These are phyloP conservation scores for Diplocarpon mali DNA, from an alignment of 2,329 filamentous ascomycete species.

Conservation along the genomic window DNA sequence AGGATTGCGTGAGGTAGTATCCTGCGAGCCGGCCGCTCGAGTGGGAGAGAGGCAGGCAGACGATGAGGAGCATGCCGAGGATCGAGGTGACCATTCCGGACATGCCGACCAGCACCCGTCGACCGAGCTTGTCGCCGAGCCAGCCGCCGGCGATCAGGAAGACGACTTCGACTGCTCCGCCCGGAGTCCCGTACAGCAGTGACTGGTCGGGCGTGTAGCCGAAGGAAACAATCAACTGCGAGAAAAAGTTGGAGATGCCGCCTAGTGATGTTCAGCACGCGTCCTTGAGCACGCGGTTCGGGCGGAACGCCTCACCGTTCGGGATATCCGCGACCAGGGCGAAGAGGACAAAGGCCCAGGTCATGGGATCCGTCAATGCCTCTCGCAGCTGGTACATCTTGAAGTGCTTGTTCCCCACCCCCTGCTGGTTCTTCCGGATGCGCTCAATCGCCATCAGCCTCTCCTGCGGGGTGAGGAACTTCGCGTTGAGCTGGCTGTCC, in stretches of 20 bases:
- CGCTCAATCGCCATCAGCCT: slow-evolving; percentile 34
- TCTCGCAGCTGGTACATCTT: slow-evolving; percentile 41
- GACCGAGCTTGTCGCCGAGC: slow-evolving; percentile 22
- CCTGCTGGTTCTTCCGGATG: slow-evolving; percentile 46
- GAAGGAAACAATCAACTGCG: slow-evolving; percentile 43
- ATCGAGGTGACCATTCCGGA: slow-evolving; percentile 28
- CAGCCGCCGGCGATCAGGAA: slow-evolving; percentile 20
- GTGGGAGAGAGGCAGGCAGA: slow-evolving; percentile 25
- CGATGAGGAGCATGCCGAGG: slow-evolving; percentile 28
- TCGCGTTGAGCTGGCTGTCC: slow-evolving; percentile 34
- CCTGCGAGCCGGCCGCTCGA: too few species aligned
- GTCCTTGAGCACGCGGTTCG: not conserved
- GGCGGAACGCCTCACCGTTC: slow-evolving; percentile 18
- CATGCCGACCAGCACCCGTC: slow-evolving; percentile 25
- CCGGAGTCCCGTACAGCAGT: slow-evolving; percentile 24
- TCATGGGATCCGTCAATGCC: slow-evolving; percentile 28
- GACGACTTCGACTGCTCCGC: slow-evolving; percentile 23
- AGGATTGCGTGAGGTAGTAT: too few species aligned
- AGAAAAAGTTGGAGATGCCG: slow-evolving; percentile 47
- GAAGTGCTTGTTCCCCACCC: slow-evolving; percentile 43
- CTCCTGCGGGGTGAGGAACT: slow-evolving; percentile 34
- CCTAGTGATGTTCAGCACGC: slow-evolving; percentile 22
- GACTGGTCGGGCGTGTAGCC: slow-evolving; percentile 26
- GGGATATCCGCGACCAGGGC: slow-evolving; percentile 29
- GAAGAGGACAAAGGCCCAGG: slow-evolving; percentile 33